Evolutionary conservation across 2,329 filamentous ascomycete genomes (phyloP), one percentile per base, ranked within the genome.

Genomic region (Verticillium zaregamsianum): DNA sequence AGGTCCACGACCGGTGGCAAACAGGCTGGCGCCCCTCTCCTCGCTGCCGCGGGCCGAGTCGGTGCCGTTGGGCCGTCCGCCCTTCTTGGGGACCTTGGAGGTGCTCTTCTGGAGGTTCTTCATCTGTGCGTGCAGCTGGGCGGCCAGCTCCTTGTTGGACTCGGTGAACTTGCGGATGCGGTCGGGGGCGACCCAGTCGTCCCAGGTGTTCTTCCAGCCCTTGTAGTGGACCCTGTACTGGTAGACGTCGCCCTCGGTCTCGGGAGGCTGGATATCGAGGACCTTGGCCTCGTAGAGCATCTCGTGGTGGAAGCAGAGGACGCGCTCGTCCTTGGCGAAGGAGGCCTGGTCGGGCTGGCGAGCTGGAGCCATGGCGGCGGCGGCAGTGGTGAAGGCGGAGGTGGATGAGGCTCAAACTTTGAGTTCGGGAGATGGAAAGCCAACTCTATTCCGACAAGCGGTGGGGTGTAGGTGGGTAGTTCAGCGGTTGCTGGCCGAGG

Each of bases 131-230:
- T 88, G 84, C 33, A 93, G 82, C 74, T 90, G 89, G 61, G 82
- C 81, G 25, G 94, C 93, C 40, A 99, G 85, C 73, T 96, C 92
- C 72, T 92, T 91, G 78, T 98, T 97, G 78, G 98, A 95, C 61
- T 96, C 92, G 59, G 89, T 97, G 74, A 94, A 90, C 79, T 97
- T 97, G 72, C 93, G 90, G 64, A 99, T 89, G 67, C 95, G 91
- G 74, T 98, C 94, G 76, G 93, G 89, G 25, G 91, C 87, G 55
- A 98, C 95, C 94, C 94, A 98, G 79, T 99, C 95, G 79, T 99
- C 95, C 95, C 95, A 99, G 84, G 93, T 97, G 76, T 94, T 93
- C 82, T 99, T 99, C 95, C 95, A 99, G 71, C 95, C 95, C 78
- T 98, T 98, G 81, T 99, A 99, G 78, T 99, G 95, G 61, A 99